Evolutionary conservation across 495 filamentous ascomycete species (phyloP).

Genomic region (Talaromyces liani): DNA sequence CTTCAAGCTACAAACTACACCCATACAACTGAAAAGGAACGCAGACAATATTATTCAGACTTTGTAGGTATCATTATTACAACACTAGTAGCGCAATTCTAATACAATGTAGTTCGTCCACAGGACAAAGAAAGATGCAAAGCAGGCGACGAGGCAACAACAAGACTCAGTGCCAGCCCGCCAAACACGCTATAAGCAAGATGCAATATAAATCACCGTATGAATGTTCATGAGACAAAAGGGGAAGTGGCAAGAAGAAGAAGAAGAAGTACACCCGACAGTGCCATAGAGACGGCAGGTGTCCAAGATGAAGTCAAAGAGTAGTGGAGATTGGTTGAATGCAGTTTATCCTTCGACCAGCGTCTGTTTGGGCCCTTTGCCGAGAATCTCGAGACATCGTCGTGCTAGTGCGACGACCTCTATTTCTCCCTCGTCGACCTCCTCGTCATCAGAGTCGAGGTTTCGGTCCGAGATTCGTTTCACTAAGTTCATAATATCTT

Average conservation of each 20-base stretch:
- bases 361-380: constrained; percentile 49
- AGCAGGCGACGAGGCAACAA: not conserved
- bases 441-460: constrained; percentile 84
- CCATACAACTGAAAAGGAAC: not conserved
- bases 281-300: not conserved
- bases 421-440: constrained; percentile 84
- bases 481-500: constrained; percentile 85
- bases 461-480: constrained; percentile 82
- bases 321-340: not conserved
- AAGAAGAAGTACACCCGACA: not conserved
- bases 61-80: constrained; percentile 11
- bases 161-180: constrained; percentile 4
- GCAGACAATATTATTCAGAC: not conserved
- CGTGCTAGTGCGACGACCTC: constrained; percentile 90
- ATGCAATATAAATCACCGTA: constrained; percentile 1
- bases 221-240: constrained; percentile 2
- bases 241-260: not conserved
- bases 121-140: not conserved
- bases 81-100: constrained; percentile 6
- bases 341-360: constrained; percentile 45
- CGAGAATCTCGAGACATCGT: constrained; percentile 81
- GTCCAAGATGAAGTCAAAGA: not conserved
- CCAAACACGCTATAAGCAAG: constrained; percentile 8
- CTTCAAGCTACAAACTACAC: not conserved
- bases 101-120: constrained; percentile 4